Evolutionary conservation across 2,329 filamentous ascomycete species (phyloP).

Genomic region (Beauveria pseudobassiana): DNA sequence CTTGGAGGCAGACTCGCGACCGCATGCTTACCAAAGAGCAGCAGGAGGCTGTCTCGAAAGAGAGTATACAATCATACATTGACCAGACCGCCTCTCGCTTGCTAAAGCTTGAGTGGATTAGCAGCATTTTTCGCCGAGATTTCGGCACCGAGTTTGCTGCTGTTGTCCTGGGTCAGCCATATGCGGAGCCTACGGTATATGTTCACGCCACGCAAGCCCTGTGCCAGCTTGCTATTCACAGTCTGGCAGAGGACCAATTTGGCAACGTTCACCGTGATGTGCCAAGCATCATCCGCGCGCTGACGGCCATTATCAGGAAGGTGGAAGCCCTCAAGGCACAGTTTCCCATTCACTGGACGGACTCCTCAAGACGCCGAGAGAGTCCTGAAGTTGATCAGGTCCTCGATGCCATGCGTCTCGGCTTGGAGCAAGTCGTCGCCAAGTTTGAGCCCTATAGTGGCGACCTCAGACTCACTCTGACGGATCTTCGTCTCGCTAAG

Average conservation of each 20-base stretch:
- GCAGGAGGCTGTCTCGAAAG: slow-evolving; percentile 42
- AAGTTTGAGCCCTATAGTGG: slow-evolving; percentile 69
- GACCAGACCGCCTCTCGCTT: slow-evolving; percentile 38
- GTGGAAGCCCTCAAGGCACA: slow-evolving; percentile 59
- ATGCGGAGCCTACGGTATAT: slow-evolving; percentile 61
- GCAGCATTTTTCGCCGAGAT: slow-evolving; percentile 61
- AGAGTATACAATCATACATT: slow-evolving; percentile 41
- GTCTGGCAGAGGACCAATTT: slow-evolving; percentile 71
- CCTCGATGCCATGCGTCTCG: slow-evolving; percentile 54
- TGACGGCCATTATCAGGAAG: slow-evolving; percentile 61
- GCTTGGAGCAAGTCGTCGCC: slow-evolving; percentile 56
- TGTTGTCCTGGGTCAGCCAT: slow-evolving; percentile 66
- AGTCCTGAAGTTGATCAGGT: slow-evolving; percentile 65
- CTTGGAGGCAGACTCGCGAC: slow-evolving; percentile 39
- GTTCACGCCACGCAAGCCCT: slow-evolving; percentile 66
- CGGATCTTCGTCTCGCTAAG: slow-evolving; percentile 67
- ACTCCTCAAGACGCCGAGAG: slow-evolving; percentile 50
- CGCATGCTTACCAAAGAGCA: slow-evolving; percentile 45
- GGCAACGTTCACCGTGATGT: slow-evolving; percentile 84
- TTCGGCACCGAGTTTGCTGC: slow-evolving; percentile 58
- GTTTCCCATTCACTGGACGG: slow-evolving; percentile 70
- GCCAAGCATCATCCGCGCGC: slow-evolving; percentile 61
- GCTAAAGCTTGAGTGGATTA: slow-evolving; percentile 46
- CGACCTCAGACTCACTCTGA: slow-evolving; percentile 60
- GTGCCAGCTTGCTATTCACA: slow-evolving; percentile 61